Percentiles rank a stretch among this genome's conserved stretches.
These are phyloP conservation scores for Colletotrichum graminicola DNA, from an alignment of 2,329 filamentous ascomycete species.

Conservation along the genomic window DNA sequence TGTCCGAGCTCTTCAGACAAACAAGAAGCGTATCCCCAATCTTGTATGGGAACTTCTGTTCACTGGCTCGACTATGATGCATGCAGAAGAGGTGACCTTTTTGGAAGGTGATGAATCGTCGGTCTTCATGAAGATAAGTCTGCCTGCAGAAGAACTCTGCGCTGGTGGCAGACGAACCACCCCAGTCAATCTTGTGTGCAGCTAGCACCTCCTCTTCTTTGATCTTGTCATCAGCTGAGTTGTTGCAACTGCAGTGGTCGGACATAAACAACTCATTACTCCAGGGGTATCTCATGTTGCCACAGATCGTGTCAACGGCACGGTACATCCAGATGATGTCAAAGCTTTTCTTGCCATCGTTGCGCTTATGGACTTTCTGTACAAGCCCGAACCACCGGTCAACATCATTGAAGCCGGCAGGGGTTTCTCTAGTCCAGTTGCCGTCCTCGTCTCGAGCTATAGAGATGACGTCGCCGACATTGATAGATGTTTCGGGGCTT, in stretches of 20 bases:
- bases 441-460: constrained; percentile 63
- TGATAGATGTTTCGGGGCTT: neutral
- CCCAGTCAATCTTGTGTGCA: constrained; percentile 70
- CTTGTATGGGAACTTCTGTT: constrained; percentile 44
- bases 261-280: constrained; percentile 82
- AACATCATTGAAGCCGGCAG: constrained; percentile 57
- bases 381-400: constrained; percentile 80
- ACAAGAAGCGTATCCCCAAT: constrained; percentile 72
- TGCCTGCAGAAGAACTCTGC: constrained; percentile 77
- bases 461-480: constrained; percentile 53
- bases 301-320: constrained; percentile 78
- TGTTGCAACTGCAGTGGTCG: constrained; percentile 78
- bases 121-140: constrained; percentile 71
- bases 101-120: constrained; percentile 71
- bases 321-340: constrained; percentile 82
- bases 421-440: constrained; percentile 66
- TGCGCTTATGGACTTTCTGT: constrained; percentile 62
- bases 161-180: constrained; percentile 59
- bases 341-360: constrained; percentile 59
- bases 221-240: constrained; percentile 57
- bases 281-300: constrained; percentile 75
- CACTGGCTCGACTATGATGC: constrained; percentile 55
- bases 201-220: constrained; percentile 67
- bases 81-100: constrained; percentile 67
- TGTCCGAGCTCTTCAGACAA: constrained; percentile 46